These are phyloP conservation scores for Fusarium subtropicale DNA, from an alignment of 2,329 filamentous ascomycete species.

Conservation along the genomic window DNA sequence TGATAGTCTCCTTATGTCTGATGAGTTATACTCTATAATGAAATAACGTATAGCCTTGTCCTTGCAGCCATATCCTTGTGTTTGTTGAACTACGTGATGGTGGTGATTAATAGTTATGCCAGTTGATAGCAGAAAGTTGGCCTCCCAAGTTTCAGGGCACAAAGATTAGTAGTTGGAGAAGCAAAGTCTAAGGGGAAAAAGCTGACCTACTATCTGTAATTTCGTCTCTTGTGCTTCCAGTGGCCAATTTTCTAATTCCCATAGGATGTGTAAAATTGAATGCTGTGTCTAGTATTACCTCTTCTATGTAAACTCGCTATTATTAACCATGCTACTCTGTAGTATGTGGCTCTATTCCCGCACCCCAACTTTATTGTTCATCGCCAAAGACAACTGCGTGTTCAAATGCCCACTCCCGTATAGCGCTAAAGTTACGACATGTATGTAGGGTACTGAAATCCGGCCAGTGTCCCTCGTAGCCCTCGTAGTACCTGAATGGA, in stretches of 20 bases:
- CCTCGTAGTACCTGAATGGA: constrained; percentile 62
- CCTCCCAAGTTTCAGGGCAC: too few relatives aligned
- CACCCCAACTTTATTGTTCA: constrained; percentile 50
- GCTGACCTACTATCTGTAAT: too few relatives aligned
- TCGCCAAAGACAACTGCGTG: constrained; percentile 61
- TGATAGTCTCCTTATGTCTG: constrained; percentile 4
- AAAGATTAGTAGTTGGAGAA: too few relatives aligned
- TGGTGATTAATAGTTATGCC: fast-evolving
- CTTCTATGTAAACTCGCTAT: neutral
- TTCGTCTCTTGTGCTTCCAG: too few relatives aligned
- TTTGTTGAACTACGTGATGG: neutral
- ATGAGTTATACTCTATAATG: constrained; percentile 4
- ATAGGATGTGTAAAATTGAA: neutral
- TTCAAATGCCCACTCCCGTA: constrained; percentile 64
- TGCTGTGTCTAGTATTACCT: neutral
- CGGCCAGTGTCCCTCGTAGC: constrained; percentile 63
- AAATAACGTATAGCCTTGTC: neutral
- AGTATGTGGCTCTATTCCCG: too few relatives aligned
- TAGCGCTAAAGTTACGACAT: constrained; percentile 65
- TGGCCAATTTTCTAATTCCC: too few relatives aligned
- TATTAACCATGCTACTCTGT: neutral
- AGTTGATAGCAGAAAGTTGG: too few relatives aligned
- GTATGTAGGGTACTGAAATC: constrained; percentile 65
- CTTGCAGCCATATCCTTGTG: too few relatives aligned
- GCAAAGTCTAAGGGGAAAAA: too few relatives aligned